Evolutionary conservation across 305 asterid genomes (phyloP), one percentile per base, ranked within the genome.

Genomic region (Fraxinus nigra): DNA sequence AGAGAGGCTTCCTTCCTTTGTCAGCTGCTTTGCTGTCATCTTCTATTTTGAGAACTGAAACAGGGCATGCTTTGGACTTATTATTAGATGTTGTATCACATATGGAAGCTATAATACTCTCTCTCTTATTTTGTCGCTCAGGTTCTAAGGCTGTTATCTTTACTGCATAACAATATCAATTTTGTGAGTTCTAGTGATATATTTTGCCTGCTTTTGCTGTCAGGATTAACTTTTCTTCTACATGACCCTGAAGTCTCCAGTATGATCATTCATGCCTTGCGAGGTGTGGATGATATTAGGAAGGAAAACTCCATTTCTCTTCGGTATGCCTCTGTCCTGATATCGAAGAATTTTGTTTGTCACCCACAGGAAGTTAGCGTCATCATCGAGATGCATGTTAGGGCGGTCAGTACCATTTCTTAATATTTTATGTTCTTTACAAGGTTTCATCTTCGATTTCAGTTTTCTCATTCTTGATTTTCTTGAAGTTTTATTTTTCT

Each of bases 1-100:
- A 94, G 86, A 93, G 94, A 85, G 99, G 97, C 74, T 96, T 96
- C 91, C 95, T 96, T 86, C 95, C 98, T 77, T 89, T 96, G 88
- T 91, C 99, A 83, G 98, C 95, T 81, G 98, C 99, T 35, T 87
- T 96, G 88, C 90, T 96, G 79, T 96, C 99, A 33, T 93, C 93
- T 87, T 86, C 93, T 83, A 77, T 86, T 82, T 86, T 94, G 84
- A 91, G 92, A 79, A 81, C 93, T 87, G 95, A 87, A 83, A 84
- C 89, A 54, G 94, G 97, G 86, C 88, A 80, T 82, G 83, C 87
- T 35, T 35, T 89, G 81, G 97, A 93, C 87, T 82, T 89, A 84
- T 92, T 89, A 54, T 80, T 85, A 90, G 98, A 92, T 76, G 84
- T 92, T 74, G 92, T 92, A 35, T 92, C 92, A 11, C 90, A 88